Conservation (phyloP, 331 rosid genomes). For the Acacia pycnantha region DNA sequence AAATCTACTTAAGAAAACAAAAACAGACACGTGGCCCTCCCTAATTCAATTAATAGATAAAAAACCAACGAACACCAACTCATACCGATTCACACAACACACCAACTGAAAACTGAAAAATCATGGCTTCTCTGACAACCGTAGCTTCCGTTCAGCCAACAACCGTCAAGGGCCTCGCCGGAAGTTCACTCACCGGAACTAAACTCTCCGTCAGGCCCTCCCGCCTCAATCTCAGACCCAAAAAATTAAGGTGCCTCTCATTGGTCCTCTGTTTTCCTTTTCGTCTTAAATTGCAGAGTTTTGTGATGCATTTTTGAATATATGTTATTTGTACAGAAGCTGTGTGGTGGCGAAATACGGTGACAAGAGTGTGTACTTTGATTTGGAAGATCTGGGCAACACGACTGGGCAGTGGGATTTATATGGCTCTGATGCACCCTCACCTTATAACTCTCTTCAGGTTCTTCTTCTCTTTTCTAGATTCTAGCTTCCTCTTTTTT, state of each 20-base stretch:
- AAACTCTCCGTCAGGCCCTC: conserved; percentile 60
- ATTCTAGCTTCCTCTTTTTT: neutral
- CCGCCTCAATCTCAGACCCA: conserved; percentile 54
- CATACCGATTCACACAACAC: neutral
- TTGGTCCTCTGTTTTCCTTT: neutral
- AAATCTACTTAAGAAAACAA: conserved; percentile 13
- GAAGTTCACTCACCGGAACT: conserved; percentile 67
- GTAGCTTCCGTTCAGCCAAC: conserved; percentile 62
- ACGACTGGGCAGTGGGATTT: conserved; percentile 94
- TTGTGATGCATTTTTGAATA: neutral
- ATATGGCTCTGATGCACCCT: conserved; percentile 91
- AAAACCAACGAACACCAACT: conserved; percentile 17
- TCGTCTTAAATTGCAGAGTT: neutral
- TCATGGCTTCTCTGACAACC: conserved; percentile 82
- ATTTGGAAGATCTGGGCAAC: conserved; percentile 86
- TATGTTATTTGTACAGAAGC: conserved; percentile 34
- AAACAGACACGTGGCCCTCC: conserved; percentile 51
- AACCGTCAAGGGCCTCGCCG: conserved; percentile 57
- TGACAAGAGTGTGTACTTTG: conserved; percentile 89
- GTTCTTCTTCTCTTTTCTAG: conserved; percentile 25
- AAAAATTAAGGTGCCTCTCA: conserved; percentile 40
- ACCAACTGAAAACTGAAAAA: neutral
- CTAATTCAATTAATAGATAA: conserved; percentile 38
- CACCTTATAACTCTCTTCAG: conserved; percentile 96
- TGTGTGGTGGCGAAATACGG: conserved; percentile 93